Percentiles rank a stretch among this genome's conserved stretches.
These are phyloP conservation scores for Rosa lucieae DNA, from an alignment of 306 rosid genomes.

Conservation along the genomic window DNA sequence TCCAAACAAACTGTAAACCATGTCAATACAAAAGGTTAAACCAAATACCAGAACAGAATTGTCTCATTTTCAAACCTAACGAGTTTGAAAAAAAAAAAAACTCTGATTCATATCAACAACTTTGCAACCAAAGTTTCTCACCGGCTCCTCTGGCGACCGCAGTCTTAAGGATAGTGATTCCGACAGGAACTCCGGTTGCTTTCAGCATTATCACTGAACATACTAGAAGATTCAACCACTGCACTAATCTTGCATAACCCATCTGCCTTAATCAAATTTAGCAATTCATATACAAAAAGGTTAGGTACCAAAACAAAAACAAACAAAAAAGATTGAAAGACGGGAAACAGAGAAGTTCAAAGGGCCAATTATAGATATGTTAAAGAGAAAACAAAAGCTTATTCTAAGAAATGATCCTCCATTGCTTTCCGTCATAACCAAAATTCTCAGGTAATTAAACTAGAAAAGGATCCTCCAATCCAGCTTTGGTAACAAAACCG, in stretches of 20 bases:
- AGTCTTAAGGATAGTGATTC: slow-evolving; percentile 54
- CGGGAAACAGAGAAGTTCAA: slow-evolving; percentile 2
- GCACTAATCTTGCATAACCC: slow-evolving; percentile 39
- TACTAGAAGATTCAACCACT: slow-evolving; percentile 48
- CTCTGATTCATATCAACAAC: not conserved
- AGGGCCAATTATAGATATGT: not conserved
- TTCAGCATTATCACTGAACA: slow-evolving; percentile 41
- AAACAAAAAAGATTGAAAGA: not conserved
- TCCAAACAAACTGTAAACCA: slow-evolving; percentile 83
- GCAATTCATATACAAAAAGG: not conserved
- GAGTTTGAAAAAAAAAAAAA: not conserved
- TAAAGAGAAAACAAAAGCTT: not conserved
- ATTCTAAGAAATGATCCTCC: not conserved
- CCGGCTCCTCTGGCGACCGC: slow-evolving; percentile 91
- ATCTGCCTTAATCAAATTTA: slow-evolving; percentile 46
- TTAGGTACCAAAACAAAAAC: not conserved
- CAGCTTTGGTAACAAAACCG: not conserved
- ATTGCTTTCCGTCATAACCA: not conserved
- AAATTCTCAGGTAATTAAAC: not conserved
- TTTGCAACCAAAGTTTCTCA: slow-evolving; percentile 36
- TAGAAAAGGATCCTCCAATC: not conserved
- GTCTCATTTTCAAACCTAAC: not conserved
- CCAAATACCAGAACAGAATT: not conserved
- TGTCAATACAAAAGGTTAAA: slow-evolving; percentile 19
- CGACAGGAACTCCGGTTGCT: slow-evolving; percentile 55